A percentile compares a stretch with the other conserved stretches of the same genome.
Conservation (phyloP, 2,329 filamentous ascomycete species). For the Fusarium oxysporum region DNA sequence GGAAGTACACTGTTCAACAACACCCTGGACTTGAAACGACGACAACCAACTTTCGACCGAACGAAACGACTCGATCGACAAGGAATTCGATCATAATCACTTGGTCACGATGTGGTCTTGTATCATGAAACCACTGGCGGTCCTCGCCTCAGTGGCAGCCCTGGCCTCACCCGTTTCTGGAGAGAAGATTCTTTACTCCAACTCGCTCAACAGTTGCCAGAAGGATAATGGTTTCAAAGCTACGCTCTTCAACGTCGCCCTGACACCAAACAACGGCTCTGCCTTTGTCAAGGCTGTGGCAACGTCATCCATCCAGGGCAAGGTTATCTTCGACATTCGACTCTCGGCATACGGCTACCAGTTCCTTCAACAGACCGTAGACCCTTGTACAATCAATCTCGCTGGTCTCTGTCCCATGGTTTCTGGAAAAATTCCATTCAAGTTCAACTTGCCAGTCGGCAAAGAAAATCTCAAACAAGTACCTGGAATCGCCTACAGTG, state of each 20-base stretch:
- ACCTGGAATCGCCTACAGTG: constrained; percentile 86
- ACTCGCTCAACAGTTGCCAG: constrained; percentile 87
- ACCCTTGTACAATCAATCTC: constrained; percentile 80
- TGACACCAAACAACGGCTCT: constrained; percentile 79
- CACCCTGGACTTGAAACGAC: constrained; percentile 4
- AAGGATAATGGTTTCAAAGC: constrained; percentile 87
- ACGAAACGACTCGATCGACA: constrained; percentile 5
- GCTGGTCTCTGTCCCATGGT: constrained; percentile 91
- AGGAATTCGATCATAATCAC: background rate
- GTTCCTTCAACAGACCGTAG: constrained; percentile 73
- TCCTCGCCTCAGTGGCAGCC: constrained; percentile 59
- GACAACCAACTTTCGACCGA: constrained; percentile 11
- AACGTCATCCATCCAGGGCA: constrained; percentile 84
- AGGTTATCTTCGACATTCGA: constrained; percentile 80
- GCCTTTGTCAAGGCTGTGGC: constrained; percentile 81
- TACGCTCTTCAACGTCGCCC: constrained; percentile 86
- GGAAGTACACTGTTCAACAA: background rate
- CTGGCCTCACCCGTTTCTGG: constrained; percentile 64
- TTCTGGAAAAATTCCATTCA: constrained; percentile 81
- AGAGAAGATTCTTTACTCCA: constrained; percentile 79
- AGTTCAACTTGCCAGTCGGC: constrained; percentile 73
- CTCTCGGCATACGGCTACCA: constrained; percentile 86
- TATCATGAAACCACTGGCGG: constrained; percentile 57
- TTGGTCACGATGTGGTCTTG: constrained; percentile 60
- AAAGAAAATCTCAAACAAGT: constrained; percentile 70